Evolutionary conservation across 2,329 filamentous ascomycete species (phyloP), one percentile per base, ranked within the genome.

Genomic region (Fusarium succisae): DNA sequence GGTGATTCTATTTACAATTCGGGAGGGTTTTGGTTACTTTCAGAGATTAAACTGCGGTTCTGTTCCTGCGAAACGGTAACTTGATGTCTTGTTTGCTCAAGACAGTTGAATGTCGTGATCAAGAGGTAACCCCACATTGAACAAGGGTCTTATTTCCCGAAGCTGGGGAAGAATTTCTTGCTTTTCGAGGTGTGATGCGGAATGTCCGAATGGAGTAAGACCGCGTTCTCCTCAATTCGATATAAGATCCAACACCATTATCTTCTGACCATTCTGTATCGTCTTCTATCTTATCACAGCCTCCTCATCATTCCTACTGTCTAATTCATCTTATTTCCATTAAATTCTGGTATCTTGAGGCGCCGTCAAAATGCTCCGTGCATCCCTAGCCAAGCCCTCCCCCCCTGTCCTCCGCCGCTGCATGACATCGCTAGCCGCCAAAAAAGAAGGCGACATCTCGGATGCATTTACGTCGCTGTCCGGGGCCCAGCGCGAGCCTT

Each of bases 401-500:
- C 47, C 30, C 48, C 53, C 24, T 22, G 62, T 63, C 63, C 39
- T 78, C 30, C 55, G 63, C 53, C 70, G 77, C 41, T 55, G 43
- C 43, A 70, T 78, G 66, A 62, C 75, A 15, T 66, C 75, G 12
- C 44, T 73, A 5, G 54, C 56, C 13, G 58, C 73, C 18, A 90
- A 90, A 74, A 85, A 87, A 44, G 88, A 90, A 73, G 90, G 90
- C 7, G 87, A 91, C 72, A 92, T 92, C 39, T 90, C 90, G 1
- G 89, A 90, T 58, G 83, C 89, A 2, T 92, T 92, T 65, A 86
- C 87, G 1, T 91, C 90, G 0, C 81, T 92, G 5, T 89, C 89
- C 0, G 88, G 88, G 1, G 78, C 78, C 5, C 76, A 82, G 13
- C 77, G 82, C 9, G 77, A 81, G 17, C 85, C 87, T 0, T 82